These are phyloP conservation scores for Phaffia australis DNA, from an alignment of 768 basidiomycete genomes.

Conservation along the genomic window DNA sequence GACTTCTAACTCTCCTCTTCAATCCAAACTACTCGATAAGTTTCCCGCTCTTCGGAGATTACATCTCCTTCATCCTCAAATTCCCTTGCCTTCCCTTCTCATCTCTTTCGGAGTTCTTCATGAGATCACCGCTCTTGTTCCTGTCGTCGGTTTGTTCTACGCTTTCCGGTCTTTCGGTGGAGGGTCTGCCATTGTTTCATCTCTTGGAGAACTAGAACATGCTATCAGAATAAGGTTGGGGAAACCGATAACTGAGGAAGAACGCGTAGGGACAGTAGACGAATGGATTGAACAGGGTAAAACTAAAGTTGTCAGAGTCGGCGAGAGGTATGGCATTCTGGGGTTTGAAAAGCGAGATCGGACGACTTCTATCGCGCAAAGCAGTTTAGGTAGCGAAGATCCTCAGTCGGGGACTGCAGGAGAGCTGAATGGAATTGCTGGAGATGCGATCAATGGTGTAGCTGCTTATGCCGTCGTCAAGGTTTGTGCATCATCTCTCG, in stretches of 20 bases:
- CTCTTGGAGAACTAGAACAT: slow-evolving; percentile 26
- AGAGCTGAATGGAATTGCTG: slow-evolving; percentile 42
- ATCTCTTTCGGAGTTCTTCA: slow-evolving; percentile 74
- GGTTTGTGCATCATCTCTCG: slow-evolving; percentile 41
- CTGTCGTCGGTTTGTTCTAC: slow-evolving; percentile 65
- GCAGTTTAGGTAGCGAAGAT: slow-evolving; percentile 29
- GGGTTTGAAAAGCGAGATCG: slow-evolving; percentile 45
- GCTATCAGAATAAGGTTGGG: slow-evolving; percentile 11
- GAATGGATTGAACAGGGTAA: slow-evolving; percentile 70
- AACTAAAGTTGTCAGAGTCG: slow-evolving; percentile 57
- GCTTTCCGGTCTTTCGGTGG: slow-evolving; percentile 54
- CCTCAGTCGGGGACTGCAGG: background rate
- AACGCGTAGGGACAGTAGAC: slow-evolving; percentile 40
- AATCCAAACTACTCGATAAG: slow-evolving; percentile 15
- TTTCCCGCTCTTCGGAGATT: slow-evolving; percentile 15
- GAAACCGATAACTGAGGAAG: slow-evolving; percentile 9
- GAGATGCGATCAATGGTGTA: slow-evolving; percentile 70
- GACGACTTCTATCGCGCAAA: background rate
- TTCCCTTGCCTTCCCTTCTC: slow-evolving; percentile 63
- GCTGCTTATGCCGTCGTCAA: slow-evolving; percentile 72
- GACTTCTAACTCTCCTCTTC: slow-evolving; percentile 4
- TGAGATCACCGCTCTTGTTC: slow-evolving; percentile 69
- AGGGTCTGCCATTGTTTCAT: slow-evolving; percentile 54
- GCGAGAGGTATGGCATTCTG: slow-evolving; percentile 66
- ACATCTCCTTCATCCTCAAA: slow-evolving; percentile 27